Conservation (phyloP, 768 basidiomycete species). For the Suillus discolor region DNA sequence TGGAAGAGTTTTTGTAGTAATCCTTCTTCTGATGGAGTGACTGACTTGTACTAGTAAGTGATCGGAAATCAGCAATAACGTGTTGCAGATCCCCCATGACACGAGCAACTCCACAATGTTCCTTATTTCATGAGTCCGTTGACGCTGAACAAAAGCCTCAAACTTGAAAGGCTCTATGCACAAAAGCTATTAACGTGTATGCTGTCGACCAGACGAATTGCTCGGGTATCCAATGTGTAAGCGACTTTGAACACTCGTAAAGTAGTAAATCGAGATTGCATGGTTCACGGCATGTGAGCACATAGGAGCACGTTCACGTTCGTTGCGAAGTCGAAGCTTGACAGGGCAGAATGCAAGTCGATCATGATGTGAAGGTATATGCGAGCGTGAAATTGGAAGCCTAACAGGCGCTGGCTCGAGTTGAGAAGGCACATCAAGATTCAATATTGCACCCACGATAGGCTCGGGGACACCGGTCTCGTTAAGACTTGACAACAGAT, state of each 20-base stretch:
- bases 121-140: neutral
- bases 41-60: too few species aligned
- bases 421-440: neutral
- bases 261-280: neutral
- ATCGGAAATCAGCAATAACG: constrained; percentile 1
- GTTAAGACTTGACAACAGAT: neutral
- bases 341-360: neutral
- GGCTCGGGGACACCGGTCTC: neutral
- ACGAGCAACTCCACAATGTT: neutral
- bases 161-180: neutral
- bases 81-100: constrained; percentile 2
- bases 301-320: neutral
- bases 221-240: neutral
- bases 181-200: neutral
- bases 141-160: neutral
- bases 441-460: neutral
- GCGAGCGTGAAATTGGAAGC: constrained; percentile 3
- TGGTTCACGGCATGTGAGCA: neutral
- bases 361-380: constrained; percentile 7
- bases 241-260: neutral
- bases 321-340: neutral
- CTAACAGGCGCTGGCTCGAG: constrained; percentile 1
- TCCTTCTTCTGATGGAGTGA: neutral
- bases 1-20: neutral
- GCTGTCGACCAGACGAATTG: neutral